Evolutionary conservation across 1,284 basidiomycete species (phyloP).

Genomic region (Cutaneotrichosporon sp.): DNA sequence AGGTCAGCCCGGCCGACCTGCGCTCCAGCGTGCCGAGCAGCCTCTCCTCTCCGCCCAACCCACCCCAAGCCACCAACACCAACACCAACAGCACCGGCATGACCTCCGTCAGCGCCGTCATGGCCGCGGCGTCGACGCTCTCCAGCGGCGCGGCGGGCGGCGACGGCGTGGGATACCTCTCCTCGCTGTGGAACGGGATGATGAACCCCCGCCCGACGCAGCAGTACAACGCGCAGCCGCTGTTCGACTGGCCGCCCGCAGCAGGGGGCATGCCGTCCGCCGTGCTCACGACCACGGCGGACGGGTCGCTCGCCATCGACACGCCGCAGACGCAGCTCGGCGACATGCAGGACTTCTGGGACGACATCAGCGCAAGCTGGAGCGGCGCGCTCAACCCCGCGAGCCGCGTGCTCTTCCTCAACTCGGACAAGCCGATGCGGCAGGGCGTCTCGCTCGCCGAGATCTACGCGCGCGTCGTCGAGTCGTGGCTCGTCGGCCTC

Average conservation of each 20-base stretch:
- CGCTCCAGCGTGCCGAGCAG: background rate
- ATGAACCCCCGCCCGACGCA: no score
- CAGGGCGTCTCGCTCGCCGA: constrained; percentile 36
- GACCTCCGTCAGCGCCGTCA: background rate
- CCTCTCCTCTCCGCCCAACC: no score
- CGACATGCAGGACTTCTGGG: constrained; percentile 23
- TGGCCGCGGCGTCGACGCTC: background rate
- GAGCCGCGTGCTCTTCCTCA: constrained; percentile 27
- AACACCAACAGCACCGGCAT: background rate
- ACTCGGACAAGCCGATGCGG: constrained; percentile 26
- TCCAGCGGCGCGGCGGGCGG: background rate
- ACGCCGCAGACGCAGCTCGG: constrained; percentile 5
- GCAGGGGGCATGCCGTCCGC: constrained; percentile 12
- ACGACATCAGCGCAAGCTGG: constrained; percentile 19
- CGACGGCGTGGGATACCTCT: background rate
- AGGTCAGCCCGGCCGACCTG: background rate
- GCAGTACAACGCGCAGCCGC: background rate
- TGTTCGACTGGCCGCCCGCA: constrained; percentile 13
- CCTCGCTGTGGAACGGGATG: constrained; percentile 8
- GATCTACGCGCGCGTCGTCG: constrained; percentile 37
- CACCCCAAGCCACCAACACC: background rate
- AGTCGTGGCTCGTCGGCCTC: constrained; percentile 37
- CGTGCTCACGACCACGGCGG: constrained; percentile 21
- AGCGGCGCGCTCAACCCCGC: background rate
- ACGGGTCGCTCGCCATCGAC: constrained; percentile 22